These are phyloP conservation scores for Hericium coralloides DNA, from an alignment of 768 basidiomycete species.

Conservation along the genomic window DNA sequence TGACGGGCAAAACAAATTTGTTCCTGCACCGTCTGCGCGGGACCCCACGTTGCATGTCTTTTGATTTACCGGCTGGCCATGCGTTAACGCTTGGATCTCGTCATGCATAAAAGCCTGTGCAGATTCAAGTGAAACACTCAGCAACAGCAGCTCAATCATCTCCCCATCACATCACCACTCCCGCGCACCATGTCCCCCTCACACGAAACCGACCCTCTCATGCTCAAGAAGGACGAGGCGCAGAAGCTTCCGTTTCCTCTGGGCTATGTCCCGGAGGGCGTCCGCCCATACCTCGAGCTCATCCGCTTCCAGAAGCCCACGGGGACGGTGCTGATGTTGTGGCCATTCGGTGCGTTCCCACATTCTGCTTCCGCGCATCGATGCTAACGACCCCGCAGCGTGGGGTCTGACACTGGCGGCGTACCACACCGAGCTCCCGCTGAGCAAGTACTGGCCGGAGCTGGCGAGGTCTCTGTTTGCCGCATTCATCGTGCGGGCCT, in stretches of 20 bases:
- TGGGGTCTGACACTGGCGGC: conserved; percentile 11
- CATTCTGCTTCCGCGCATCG: no score
- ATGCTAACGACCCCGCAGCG: neutral
- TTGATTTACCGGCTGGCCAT: neutral
- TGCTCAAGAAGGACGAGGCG: neutral
- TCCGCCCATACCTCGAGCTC: conserved; percentile 14
- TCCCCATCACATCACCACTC: neutral
- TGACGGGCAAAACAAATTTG: neutral
- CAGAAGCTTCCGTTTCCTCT: conserved; percentile 14
- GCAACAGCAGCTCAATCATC: neutral
- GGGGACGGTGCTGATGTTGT: conserved; percentile 1
- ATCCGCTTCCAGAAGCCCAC: conserved; percentile 4
- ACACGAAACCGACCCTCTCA: neutral
- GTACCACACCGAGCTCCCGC: neutral
- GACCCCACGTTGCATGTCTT: neutral
- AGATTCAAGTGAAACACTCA: neutral
- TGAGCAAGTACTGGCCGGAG: neutral
- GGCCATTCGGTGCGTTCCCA: conserved; percentile 1
- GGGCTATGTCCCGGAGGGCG: conserved; percentile 9
- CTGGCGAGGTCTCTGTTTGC: neutral
- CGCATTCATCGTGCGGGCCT: conserved; percentile 6
- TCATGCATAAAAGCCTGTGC: neutral
- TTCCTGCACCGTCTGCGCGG: neutral
- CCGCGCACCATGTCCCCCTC: neutral
- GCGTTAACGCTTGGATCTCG: neutral